A percentile compares a stretch with the other conserved stretches of the same genome.
Evolutionary conservation across 768 basidiomycete species (phyloP).

Genomic region (Boletellus ananas): DNA sequence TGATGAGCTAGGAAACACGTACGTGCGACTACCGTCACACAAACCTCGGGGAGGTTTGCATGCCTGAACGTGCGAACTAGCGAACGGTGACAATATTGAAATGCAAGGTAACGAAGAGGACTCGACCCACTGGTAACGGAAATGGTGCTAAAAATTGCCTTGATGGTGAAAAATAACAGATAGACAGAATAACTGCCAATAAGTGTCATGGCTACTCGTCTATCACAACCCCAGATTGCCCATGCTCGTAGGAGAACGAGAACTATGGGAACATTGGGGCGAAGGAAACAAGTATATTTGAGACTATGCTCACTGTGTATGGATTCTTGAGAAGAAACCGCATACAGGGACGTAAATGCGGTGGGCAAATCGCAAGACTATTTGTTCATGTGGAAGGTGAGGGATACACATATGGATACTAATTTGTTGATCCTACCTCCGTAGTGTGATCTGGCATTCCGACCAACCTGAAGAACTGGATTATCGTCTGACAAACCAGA

Average conservation of each 20-base stretch:
- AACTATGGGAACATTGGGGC: background rate
- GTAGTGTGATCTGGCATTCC: background rate
- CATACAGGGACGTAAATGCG: background rate
- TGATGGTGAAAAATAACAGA: background rate
- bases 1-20: background rate
- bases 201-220: background rate
- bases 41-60: background rate
- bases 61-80: background rate
- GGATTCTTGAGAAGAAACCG: constrained; percentile 6
- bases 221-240: constrained; percentile 16
- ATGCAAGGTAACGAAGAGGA: background rate
- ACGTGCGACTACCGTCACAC: constrained; percentile 1
- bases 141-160: background rate
- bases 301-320: constrained; percentile 12
- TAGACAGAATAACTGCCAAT: constrained; percentile 7
- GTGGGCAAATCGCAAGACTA: constrained; percentile 7
- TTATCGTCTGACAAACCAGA: constrained; percentile 10
- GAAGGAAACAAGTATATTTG: too few species aligned
- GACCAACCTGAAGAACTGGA: constrained; percentile 6
- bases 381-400: too few species aligned
- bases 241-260: constrained; percentile 17
- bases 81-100: background rate
- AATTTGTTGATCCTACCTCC: background rate
- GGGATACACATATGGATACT: background rate
- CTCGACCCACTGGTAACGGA: background rate